These are phyloP conservation scores for Trichoderma atrobrunneum DNA, from an alignment of 2,329 filamentous ascomycete species.

Conservation along the genomic window DNA sequence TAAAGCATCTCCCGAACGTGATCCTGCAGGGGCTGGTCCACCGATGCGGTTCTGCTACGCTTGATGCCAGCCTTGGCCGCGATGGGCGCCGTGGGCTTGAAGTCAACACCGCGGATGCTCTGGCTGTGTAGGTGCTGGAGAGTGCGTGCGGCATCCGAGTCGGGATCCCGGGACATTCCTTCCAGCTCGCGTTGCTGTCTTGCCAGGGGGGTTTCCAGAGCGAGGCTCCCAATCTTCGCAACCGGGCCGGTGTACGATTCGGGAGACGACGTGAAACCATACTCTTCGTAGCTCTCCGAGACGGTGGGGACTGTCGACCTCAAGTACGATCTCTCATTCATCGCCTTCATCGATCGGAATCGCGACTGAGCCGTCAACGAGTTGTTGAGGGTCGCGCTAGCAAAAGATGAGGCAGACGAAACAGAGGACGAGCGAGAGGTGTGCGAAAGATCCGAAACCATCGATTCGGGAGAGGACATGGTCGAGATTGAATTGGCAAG, in stretches of 20 bases:
- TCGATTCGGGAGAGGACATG: constrained; percentile 64
- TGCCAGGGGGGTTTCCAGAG: constrained; percentile 46
- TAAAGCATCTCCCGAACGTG: constrained; percentile 62
- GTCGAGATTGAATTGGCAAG: constrained; percentile 62
- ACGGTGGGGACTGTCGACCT: constrained; percentile 55
- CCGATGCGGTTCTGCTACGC: constrained; percentile 57
- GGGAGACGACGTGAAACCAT: constrained; percentile 52
- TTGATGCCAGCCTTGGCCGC: constrained; percentile 47
- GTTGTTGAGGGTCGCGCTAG: constrained; percentile 55
- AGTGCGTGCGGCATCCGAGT: constrained; percentile 54
- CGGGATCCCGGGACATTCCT: constrained; percentile 40
- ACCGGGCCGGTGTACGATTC: constrained; percentile 55
- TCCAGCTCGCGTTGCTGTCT: constrained; percentile 49
- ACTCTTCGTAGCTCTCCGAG: constrained; percentile 54
- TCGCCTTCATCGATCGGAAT: constrained; percentile 59
- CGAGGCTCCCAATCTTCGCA: constrained; percentile 50
- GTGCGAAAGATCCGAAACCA: constrained; percentile 61
- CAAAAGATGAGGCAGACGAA: constrained; percentile 60
- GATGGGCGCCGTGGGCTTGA: constrained; percentile 34
- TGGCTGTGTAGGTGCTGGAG: constrained; percentile 61
- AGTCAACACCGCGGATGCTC: constrained; percentile 35
- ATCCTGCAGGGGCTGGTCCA: constrained; percentile 61
- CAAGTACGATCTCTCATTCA: constrained; percentile 53
- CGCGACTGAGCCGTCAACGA: constrained; percentile 58
- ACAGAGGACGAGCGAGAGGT: constrained; percentile 64